These are phyloP conservation scores for Termitomyces sp. DNA, from an alignment of 768 basidiomycete species.

Conservation along the genomic window DNA sequence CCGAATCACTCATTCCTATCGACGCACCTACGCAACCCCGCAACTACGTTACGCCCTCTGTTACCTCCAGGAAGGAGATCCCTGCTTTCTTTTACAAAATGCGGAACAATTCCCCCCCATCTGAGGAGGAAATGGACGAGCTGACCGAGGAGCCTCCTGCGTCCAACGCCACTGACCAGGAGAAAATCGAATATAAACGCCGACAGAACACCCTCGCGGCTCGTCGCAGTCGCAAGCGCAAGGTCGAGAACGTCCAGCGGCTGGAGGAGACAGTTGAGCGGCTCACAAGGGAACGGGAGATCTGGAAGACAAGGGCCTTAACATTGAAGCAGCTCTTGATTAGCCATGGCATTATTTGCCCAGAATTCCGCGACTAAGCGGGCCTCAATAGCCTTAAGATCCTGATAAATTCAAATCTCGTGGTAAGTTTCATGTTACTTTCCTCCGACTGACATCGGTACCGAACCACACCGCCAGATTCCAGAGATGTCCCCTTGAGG, in stretches of 20 bases:
- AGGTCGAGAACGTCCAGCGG: constrained; percentile 62
- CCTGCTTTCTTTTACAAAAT: constrained; percentile 69
- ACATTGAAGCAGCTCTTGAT: constrained; percentile 50
- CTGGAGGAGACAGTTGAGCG: constrained; percentile 56
- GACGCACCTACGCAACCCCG: constrained; percentile 81
- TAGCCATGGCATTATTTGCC: constrained; percentile 55
- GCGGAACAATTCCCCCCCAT: constrained; percentile 36
- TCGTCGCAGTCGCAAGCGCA: constrained; percentile 72
- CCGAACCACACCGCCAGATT: constrained; percentile 4
- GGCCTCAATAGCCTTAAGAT: background rate
- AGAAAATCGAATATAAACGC: constrained; percentile 76
- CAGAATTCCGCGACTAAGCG: constrained; percentile 38
- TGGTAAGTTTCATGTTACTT: constrained; percentile 3
- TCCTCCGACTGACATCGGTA: background rate
- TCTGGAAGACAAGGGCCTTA: constrained; percentile 57
- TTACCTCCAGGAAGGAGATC: constrained; percentile 76
- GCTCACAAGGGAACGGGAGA: constrained; percentile 55
- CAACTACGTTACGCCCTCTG: constrained; percentile 67
- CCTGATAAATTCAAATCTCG: background rate
- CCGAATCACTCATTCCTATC: constrained; percentile 60
- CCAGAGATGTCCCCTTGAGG: constrained; percentile 4
- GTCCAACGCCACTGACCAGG: constrained; percentile 45
- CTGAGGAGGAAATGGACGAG: constrained; percentile 54
- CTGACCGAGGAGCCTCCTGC: constrained; percentile 36
- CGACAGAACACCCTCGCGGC: constrained; percentile 86